A percentile compares a stretch with the other conserved stretches of the same genome.
phyloP scores from a whole-genome alignment of 148 eudicot species.

The Amaranthus hypochondriacus region DNA sequence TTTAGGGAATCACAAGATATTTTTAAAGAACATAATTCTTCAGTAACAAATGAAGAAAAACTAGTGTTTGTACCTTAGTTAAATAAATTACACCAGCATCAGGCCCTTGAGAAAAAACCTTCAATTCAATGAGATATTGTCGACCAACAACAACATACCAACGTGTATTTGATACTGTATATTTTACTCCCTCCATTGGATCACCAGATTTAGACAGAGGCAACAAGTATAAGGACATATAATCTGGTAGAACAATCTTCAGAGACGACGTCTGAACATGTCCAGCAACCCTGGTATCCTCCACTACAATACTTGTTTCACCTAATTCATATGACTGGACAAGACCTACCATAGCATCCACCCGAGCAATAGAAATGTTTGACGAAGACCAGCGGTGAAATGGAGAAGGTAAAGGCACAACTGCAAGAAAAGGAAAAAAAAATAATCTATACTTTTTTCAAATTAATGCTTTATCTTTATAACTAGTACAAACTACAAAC shows the following conservation, averaged over 20 bases:
- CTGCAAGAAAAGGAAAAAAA: conserved; percentile 29
- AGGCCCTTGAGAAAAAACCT: conserved; percentile 60
- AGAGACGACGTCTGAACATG: conserved; percentile 72
- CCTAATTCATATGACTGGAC: conserved; percentile 57
- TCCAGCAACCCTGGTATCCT: conserved; percentile 84
- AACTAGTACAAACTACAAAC: neutral
- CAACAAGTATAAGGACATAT: conserved; percentile 45
- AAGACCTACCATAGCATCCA: conserved; percentile 50
- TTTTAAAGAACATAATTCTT: too few relatives aligned
- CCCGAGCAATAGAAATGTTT: conserved; percentile 65
- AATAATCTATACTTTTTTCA: conserved; percentile 2
- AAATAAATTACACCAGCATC: conserved; percentile 53
- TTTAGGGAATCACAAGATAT: neutral
- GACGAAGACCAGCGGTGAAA: conserved; percentile 66
- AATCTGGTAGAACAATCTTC: conserved; percentile 78
- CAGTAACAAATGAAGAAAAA: conserved; percentile 1
- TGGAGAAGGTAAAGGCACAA: conserved; percentile 73
- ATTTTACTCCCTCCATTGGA: conserved; percentile 44
- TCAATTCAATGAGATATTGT: conserved; percentile 53
- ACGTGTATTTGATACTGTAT: conserved; percentile 53
- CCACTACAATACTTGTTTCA: conserved; percentile 61
- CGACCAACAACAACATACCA: conserved; percentile 70
- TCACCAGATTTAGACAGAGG: conserved; percentile 62
- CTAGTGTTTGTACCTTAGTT: conserved; percentile 48
- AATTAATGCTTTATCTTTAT: neutral